Evolutionary conservation across 495 filamentous ascomycete species (phyloP).

Genomic region (Parathielavia hyrcaniae): DNA sequence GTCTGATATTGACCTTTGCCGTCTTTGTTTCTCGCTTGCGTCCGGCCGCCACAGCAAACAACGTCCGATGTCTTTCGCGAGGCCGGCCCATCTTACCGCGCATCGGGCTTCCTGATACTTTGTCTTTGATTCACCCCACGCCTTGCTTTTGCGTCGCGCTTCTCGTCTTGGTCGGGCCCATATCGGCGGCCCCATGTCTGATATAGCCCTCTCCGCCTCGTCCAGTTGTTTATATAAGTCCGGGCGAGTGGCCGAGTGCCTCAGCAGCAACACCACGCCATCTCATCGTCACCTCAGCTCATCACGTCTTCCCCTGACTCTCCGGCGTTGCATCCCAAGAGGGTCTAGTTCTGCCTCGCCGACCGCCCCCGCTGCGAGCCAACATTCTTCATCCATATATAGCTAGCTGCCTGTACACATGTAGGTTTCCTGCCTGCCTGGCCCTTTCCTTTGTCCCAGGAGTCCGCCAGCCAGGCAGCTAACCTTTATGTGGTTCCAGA

Average conservation of each 20-base stretch:
- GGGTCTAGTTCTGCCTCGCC: conserved; percentile 13
- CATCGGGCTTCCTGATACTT: conserved; percentile 4
- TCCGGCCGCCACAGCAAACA: conserved; percentile 4
- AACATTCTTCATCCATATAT: conserved; percentile 13
- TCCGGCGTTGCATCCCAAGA: conserved; percentile 22
- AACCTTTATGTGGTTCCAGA: background rate
- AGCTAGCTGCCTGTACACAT: too few species aligned
- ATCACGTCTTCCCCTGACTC: conserved; percentile 10
- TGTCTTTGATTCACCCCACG: conserved; percentile 12
- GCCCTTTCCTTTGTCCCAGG: background rate
- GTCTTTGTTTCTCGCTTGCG: conserved; percentile 10
- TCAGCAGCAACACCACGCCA: conserved; percentile 12
- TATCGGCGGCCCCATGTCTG: conserved; percentile 8
- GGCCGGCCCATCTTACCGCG: conserved; percentile 1
- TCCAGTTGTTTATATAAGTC: conserved; percentile 23
- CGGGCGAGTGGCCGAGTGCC: conserved; percentile 12
- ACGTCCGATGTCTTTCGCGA: background rate
- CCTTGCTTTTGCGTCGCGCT: conserved; percentile 13
- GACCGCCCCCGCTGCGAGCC: conserved; percentile 1
- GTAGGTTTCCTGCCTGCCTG: conserved; percentile 1
- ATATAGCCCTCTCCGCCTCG: conserved; percentile 20
- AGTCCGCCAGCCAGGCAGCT: background rate
- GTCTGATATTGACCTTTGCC: conserved; percentile 18
- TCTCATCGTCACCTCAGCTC: conserved; percentile 7
- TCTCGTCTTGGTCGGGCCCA: conserved; percentile 15